A percentile compares a stretch with the other conserved stretches of the same genome.
Conservation (phyloP, 495 filamentous ascomycete genomes). For the Neurospora pannonica region DNA sequence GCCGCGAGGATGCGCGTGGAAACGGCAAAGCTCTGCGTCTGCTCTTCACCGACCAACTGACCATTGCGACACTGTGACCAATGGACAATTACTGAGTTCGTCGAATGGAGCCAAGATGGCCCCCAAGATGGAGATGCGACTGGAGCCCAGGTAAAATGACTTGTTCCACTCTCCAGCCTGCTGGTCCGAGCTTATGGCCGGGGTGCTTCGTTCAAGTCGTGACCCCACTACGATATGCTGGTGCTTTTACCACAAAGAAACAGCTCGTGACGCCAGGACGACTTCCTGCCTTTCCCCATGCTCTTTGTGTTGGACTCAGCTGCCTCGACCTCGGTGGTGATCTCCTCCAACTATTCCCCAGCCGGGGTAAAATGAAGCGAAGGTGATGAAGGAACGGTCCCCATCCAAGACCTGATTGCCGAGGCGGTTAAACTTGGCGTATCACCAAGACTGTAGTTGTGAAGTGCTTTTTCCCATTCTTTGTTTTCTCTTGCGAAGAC, state of each 20-base stretch:
- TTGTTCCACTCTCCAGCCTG: not conserved
- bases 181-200: not conserved
- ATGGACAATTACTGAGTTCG: not conserved
- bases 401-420: not conserved
- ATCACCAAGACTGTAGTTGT: not conserved
- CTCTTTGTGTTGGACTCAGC: not conserved
- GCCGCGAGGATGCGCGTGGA: not conserved
- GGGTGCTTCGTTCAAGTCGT: not conserved
- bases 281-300: not conserved
- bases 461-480: not conserved
- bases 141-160: not conserved
- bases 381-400: not conserved
- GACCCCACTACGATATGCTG: not conserved
- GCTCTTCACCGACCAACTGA: slow-evolving; percentile 1
- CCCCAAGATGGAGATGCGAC: not conserved
- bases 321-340: not conserved
- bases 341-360: not conserved
- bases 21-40: slow-evolving; percentile 1
- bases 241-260: not conserved
- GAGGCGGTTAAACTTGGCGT: not conserved
- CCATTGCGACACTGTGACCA: not conserved
- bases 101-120: not conserved
- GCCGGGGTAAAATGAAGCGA: not conserved
- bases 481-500: not conserved
- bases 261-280: not conserved